Evolutionary conservation across 192 early-diverging fungal genomes (phyloP), one percentile per base, ranked within the genome.

Genomic region (Phycomyces nitens): DNA sequence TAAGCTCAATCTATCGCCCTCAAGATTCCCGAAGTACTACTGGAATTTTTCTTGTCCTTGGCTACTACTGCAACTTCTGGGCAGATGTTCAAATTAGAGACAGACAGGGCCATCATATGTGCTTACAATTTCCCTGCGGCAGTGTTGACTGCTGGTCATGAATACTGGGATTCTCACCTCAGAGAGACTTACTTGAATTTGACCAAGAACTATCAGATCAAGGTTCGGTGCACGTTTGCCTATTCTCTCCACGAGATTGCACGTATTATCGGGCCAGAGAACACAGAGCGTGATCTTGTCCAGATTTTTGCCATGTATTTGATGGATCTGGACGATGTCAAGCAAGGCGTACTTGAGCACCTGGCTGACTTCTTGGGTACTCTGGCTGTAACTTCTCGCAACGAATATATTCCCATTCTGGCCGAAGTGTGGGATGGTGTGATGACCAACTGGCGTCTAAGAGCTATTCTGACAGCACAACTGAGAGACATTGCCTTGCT

Each of bases 391-490:
- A 68, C 72, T 1, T 81, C 80, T 56, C 77, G 89, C 0, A 79
- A 84, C 5, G 80, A 84, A 18, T 87, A 84, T 62, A 58, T 92
- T 50, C 86, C 85, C 5, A 77, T 82, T 62, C 71, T 90, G 0
- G 68, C 76, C 55, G 81, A 86, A 59, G 83, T 88, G 5, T 90
- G 89, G 73, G 75, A 76, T 40, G 85, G 86, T 44, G 79, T 89
- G 40, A 80, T 79, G n/a, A 80, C 76, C 43, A 83, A 87, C 56
- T 90, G 89, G 88, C 80, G 87, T 21, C 71, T 88, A 16, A 76
- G 90, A 56, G 84, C 90, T 70, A 76, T 85, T 16, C 74, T 92
- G 71, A 83, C 86, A 2, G 71, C 69, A 21, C 90, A 92, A 70
- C 60, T 92, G 14, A 78, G 84, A 18, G 76, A 68, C 1, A 71